Evolutionary conservation across 1,284 basidiomycete species (phyloP).

Genomic region (Ganoderma meredithae): DNA sequence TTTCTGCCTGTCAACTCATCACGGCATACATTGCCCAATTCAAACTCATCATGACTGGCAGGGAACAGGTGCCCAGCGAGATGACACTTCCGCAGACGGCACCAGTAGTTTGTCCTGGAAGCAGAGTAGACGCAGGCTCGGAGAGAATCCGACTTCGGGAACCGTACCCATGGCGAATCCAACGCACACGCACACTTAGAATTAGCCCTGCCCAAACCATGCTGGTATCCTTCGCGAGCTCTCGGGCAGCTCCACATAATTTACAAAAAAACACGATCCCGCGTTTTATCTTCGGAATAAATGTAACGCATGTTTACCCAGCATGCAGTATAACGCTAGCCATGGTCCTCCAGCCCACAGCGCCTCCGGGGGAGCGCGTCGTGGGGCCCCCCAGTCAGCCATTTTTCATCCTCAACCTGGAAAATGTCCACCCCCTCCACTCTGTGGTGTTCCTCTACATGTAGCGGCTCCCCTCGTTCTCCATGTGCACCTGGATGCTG

Average conservation of each 20-base stretch:
- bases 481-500: constrained; percentile 3
- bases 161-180: background rate
- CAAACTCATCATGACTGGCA: background rate
- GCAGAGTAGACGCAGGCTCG: too few relatives aligned
- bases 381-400: background rate
- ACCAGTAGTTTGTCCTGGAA: too few relatives aligned
- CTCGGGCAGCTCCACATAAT: background rate
- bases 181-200: background rate
- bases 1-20: background rate
- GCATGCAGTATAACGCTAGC: background rate
- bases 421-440: background rate
- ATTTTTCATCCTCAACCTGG: background rate
- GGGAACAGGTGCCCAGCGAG: background rate
- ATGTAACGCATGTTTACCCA: background rate
- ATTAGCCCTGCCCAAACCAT: background rate
- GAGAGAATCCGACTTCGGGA: background rate
- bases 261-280: background rate
- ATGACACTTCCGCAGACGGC: background rate
- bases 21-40: background rate
- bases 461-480: constrained; percentile 12
- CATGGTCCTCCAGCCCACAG: background rate
- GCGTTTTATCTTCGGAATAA: background rate
- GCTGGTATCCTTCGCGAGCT: background rate
- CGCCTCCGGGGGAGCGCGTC: background rate
- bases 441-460: background rate